Conservation (phyloP, 306 rosid genomes). For the Castanea mollissima region DNA sequence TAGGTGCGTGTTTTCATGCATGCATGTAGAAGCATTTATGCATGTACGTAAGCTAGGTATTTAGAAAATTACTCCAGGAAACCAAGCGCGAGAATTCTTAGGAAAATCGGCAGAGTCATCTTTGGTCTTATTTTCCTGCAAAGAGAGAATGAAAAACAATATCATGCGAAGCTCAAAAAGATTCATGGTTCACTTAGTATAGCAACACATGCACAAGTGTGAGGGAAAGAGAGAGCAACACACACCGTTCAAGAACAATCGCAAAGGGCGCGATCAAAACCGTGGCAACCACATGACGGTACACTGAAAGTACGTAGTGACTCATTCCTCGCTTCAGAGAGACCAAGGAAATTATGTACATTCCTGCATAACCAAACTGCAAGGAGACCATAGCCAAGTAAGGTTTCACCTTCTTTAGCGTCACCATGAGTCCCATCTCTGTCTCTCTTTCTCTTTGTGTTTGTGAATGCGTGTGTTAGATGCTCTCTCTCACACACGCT, state of each 20-base stretch:
- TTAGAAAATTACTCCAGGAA: constrained; percentile 81
- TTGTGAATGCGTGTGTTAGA: too few species aligned
- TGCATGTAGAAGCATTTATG: constrained; percentile 13
- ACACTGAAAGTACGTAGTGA: constrained; percentile 77
- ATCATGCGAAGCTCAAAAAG: not conserved
- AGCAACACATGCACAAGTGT: not conserved
- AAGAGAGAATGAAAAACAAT: too few species aligned
- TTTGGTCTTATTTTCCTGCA: constrained; percentile 84
- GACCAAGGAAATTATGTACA: constrained; percentile 86
- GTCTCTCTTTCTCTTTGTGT: constrained; percentile 45
- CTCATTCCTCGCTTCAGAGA: constrained; percentile 92
- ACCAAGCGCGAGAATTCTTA: constrained; percentile 71
- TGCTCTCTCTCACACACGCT: constrained; percentile 12
- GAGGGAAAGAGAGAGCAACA: not conserved
- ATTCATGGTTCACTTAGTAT: not conserved
- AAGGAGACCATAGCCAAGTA: constrained; percentile 81
- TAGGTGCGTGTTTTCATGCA: constrained; percentile 23
- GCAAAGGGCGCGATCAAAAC: constrained; percentile 77
- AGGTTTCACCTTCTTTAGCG: constrained; percentile 53
- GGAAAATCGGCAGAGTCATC: constrained; percentile 87
- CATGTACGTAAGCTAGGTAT: not conserved
- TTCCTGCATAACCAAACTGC: constrained; percentile 91
- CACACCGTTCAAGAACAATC: constrained; percentile 71
- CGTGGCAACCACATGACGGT: constrained; percentile 81
- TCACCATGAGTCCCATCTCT: constrained; percentile 20